Base-by-base conservation (phyloP, 495 filamentous ascomycete species). In the Aspergillus sclerotioniger region DNA sequence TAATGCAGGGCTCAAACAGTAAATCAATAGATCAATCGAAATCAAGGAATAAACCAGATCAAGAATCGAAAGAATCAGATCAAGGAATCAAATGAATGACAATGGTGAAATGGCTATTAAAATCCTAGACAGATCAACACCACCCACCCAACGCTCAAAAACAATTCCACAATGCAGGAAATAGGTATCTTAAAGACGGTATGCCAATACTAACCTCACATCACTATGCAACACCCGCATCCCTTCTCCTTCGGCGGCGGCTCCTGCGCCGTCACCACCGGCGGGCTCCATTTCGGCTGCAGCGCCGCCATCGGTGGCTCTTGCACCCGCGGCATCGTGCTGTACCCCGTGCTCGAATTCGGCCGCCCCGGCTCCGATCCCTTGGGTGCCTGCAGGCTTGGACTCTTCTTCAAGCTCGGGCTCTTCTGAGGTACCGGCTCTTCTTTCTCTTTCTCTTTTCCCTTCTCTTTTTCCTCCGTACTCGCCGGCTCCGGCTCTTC, bases 181-280 rank as follows among this genome's bases (percentile, higher is more conserved):
- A 37, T 55, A 67, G 51, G 33, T 44, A 47, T 59, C 54, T 56
- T 60, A 37, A 37, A 55, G 41, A 51, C 16, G 25, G 49, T 43
- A 61, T 65, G 53, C 51, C 58, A 57, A 52, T 46, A 46, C 33
- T 59, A 31, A 29, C 6, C 59, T 76, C 67, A 83, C 79, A 83
- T 83, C 50, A 83, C 73, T 48, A 81, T 70, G 61, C 80, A 83
- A 52, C 80, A 81, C 48, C 77, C 76, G 48, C 80, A 81, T 2
- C 77, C 67, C 58, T 73, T 76, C 33, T 79, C 74, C 62, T 75
- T 78, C 56, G 72, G 70, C 37, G 68, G 68, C 16, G 66, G 66
- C 41, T 69, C 60, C 45, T 70, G 68, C 21, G 75, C 70, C 21
- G 73, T 68, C n/a, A 74, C 70, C 20, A 72, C 66, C 4, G 71